Evolutionary conservation across 139 green algal genomes (phyloP).

Genomic region (Spirogloea muscicola): DNA sequence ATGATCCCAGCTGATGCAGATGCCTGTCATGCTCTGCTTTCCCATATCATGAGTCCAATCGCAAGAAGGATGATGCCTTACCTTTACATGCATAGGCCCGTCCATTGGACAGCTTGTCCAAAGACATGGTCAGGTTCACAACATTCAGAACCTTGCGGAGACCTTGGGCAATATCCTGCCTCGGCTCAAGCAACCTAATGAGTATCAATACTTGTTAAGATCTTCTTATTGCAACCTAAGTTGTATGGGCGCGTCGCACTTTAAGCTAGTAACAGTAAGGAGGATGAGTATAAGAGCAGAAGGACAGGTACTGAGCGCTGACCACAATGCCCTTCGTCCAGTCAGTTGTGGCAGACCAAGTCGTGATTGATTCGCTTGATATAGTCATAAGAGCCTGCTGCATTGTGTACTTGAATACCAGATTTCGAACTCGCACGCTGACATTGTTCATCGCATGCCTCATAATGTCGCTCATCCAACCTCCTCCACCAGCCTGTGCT

Average conservation of each 20-base stretch:
- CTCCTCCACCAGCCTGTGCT: conserved; percentile 1
- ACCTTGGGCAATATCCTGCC: background rate
- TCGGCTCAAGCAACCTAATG: background rate
- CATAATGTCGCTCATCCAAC: background rate
- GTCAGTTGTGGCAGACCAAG: conserved; percentile 9
- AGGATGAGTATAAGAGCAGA: background rate
- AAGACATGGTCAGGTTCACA: background rate
- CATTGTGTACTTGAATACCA: conserved; percentile 20
- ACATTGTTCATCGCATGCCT: conserved; percentile 17
- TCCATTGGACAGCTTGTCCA: too few species aligned
- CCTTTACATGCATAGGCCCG: too few species aligned
- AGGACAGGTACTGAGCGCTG: background rate
- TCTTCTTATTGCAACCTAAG: background rate
- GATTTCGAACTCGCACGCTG: conserved; percentile 9
- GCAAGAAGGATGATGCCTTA: too few species aligned
- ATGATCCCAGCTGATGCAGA: too few species aligned
- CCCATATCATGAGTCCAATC: too few species aligned
- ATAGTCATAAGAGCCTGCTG: background rate
- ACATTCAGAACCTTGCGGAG: background rate
- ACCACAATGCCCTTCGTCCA: conserved; percentile 10
- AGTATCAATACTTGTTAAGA: background rate
- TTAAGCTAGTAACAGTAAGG: background rate
- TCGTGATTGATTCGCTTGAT: conserved; percentile 4
- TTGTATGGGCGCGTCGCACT: background rate
- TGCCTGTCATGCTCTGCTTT: too few species aligned